phyloP scores from a whole-genome alignment of 495 filamentous ascomycete genomes.

The Elasticomyces elasticus region DNA sequence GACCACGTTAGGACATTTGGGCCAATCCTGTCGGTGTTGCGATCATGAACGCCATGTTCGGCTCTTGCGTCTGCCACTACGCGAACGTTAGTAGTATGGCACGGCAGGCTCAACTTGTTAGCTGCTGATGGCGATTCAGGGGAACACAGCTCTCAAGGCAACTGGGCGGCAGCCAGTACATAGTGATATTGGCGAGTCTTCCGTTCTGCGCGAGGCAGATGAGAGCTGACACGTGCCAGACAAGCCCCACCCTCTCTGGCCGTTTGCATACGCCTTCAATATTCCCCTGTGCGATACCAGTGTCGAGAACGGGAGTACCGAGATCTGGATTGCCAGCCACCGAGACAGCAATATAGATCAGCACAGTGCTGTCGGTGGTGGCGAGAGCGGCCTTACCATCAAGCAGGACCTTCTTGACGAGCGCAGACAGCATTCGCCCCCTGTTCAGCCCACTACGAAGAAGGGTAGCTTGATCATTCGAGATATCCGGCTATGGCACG shows the following conservation, averaged over 20 bases:
- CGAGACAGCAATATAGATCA: constrained; percentile 27
- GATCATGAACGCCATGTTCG: constrained; percentile 15
- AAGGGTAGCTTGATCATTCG: constrained; percentile 46
- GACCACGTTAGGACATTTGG: constrained; percentile 24
- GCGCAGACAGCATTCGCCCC: constrained; percentile 33
- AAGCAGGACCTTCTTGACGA: constrained; percentile 35
- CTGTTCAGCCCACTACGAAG: constrained; percentile 40
- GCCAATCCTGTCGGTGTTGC: constrained; percentile 32
- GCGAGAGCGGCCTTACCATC: constrained; percentile 42
- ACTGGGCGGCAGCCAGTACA: constrained; percentile 36
- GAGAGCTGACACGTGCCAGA: constrained; percentile 13
- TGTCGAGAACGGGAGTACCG: constrained; percentile 47
- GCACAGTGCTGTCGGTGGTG: constrained; percentile 41
- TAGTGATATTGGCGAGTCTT: constrained; percentile 37
- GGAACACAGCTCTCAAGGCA: constrained; percentile 30
- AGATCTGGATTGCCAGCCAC: constrained; percentile 53
- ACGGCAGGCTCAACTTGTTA: too few relatives aligned
- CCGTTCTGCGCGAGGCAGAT: too few relatives aligned
- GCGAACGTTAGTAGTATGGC: constrained; percentile 24
- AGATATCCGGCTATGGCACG: constrained; percentile 52
- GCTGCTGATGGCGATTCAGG: background rate
- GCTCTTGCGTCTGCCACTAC: constrained; percentile 22
- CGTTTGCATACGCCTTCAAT: constrained; percentile 48
- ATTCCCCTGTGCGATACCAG: constrained; percentile 44
- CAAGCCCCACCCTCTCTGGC: constrained; percentile 43